These are phyloP conservation scores for Trametes meyenii DNA, from an alignment of 768 basidiomycete genomes.

Conservation along the genomic window DNA sequence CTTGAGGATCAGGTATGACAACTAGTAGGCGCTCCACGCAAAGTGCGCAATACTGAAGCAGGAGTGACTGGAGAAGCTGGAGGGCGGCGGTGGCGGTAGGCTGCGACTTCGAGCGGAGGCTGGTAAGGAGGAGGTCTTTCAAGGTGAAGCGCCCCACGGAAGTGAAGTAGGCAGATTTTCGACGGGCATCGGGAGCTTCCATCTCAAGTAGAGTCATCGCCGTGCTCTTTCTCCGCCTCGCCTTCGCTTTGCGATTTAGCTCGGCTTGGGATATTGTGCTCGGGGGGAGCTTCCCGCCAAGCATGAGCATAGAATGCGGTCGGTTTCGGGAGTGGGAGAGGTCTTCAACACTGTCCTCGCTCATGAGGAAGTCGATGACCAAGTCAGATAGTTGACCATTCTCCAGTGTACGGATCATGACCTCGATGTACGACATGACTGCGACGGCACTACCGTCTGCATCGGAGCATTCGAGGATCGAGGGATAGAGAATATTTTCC, in stretches of 20 bases:
- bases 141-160: constrained; percentile 88
- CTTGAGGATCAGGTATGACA: constrained; percentile 66
- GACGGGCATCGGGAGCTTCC: constrained; percentile 73
- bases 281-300: constrained; percentile 39
- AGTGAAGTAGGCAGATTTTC: constrained; percentile 81
- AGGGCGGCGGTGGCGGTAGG: constrained; percentile 75
- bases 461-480: constrained; percentile 91
- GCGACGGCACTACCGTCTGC: constrained; percentile 94
- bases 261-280: constrained; percentile 33
- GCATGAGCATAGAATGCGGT: constrained; percentile 44
- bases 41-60: constrained; percentile 66
- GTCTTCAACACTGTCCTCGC: constrained; percentile 76
- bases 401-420: constrained; percentile 77
- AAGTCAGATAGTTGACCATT: constrained; percentile 69
- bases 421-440: constrained; percentile 93
- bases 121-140: constrained; percentile 84
- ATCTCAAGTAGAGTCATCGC: constrained; percentile 91
- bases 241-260: constrained; percentile 47
- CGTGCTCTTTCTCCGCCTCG: constrained; percentile 74
- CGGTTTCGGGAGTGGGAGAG: constrained; percentile 49
- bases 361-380: constrained; percentile 78
- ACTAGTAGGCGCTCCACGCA: constrained; percentile 70
- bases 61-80: constrained; percentile 77
- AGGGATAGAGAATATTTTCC: constrained; percentile 91
- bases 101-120: constrained; percentile 68